Evolutionary conservation across 768 basidiomycete species (phyloP), one percentile per base, ranked within the genome.

Genomic region (Coprinopsis strossmayeri): DNA sequence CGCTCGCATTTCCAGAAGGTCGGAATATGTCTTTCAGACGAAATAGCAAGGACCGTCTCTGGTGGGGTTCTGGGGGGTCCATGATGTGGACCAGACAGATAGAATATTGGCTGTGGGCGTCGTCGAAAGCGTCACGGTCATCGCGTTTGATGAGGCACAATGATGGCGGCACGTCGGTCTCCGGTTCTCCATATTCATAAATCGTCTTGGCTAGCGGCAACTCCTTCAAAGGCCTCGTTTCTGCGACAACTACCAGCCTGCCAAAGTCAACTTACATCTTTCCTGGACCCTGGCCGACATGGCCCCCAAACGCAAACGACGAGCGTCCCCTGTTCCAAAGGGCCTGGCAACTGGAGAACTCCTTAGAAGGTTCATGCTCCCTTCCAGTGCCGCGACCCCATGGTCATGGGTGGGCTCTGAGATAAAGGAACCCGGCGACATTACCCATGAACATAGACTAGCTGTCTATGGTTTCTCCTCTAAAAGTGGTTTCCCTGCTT

Each of bases 351-450:
- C 82, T 24, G 84, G 82, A 18, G 78, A 86, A 66, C 70, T 71
- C 20, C 72, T 87, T 55, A 82, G 81, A 56, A 77, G 81, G 44
- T 67, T 70, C 49, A 73, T 72, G 46, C 69, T 80, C 13, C 64
- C 73, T n/a, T 66, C 68, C 23, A 65, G 66, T 34, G 64, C 65
- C 21, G n/a, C 52, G 41, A 71, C 76, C 26, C 66, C 76, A n/a
- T 92, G 91, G 91, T 75, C 74, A 43, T 94, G 91, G 91, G 84
- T 90, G 44, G 81, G 77, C 43, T 75, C 81, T 37, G 81, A 84
- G 57, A 82, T 81, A 43, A 64, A 64, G 15, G 65, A 73, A 45
- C 59, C 69, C 49, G 74, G 76, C 2, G 65, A 77, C n/a, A 87
- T 94, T 53, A 77, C 83, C 15, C 58, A 67, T 30, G 80, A 84